Evolutionary conservation across 768 basidiomycete species (phyloP).

Genomic region (Termitomyces sp.): DNA sequence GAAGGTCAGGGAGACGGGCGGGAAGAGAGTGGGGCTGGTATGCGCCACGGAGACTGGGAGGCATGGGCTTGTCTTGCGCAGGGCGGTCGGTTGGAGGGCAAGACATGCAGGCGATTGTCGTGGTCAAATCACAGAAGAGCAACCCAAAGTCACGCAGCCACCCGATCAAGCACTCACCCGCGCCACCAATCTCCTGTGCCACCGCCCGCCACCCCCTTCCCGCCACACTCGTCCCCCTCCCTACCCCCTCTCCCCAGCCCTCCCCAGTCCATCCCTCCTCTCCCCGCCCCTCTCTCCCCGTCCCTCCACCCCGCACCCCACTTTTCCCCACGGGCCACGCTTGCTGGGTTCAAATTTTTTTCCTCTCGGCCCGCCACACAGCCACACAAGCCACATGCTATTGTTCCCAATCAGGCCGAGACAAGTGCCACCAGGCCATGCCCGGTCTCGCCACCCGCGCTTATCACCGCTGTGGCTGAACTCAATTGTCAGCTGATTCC

Average conservation of each 20-base stretch:
- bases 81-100: not conserved
- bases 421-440: not conserved
- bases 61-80: not conserved
- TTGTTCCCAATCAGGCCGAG: not conserved
- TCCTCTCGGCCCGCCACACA: conserved; percentile 3
- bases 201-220: no score
- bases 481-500: not conserved
- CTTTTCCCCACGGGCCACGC: not conserved
- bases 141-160: not conserved
- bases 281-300: not conserved
- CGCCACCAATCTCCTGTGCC: conserved; percentile 3
- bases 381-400: conserved; percentile 1
- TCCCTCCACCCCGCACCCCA: no score
- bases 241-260: no score
- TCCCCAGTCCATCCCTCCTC: not conserved
- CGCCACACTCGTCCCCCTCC: not conserved
- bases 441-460: not conserved
- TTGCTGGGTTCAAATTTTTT: conserved; percentile 3
- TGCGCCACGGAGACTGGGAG: not conserved
- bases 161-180: conserved; percentile 3
- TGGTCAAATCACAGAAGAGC: not conserved
- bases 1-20: not conserved
- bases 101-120: not conserved
- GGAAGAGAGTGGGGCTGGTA: not conserved
- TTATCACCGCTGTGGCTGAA: not conserved